Evolutionary conservation across 2,329 filamentous ascomycete genomes (phyloP).

Genomic region (Diaporthe eres): DNA sequence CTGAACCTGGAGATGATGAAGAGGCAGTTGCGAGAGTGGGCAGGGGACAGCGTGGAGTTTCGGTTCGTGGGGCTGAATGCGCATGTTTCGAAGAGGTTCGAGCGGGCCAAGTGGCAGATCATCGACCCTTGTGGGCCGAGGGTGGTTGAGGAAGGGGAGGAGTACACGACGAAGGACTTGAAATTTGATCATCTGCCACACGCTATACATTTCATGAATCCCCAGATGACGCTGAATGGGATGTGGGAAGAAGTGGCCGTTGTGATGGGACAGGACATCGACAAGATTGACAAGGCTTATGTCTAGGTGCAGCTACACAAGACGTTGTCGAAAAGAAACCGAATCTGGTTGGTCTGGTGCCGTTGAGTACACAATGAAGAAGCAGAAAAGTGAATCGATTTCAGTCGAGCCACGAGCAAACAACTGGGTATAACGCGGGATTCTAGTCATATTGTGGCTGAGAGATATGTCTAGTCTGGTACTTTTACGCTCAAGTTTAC

Average conservation of each 20-base stretch:
- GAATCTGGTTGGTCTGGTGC: neutral
- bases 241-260: constrained; percentile 27
- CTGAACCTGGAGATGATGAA: constrained; percentile 45
- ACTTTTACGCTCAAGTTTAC: neutral
- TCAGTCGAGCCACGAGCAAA: neutral
- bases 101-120: constrained; percentile 33
- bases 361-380: neutral
- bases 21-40: constrained; percentile 34
- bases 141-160: neutral
- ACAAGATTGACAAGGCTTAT: constrained; percentile 19
- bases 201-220: constrained; percentile 25
- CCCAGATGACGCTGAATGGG: constrained; percentile 8
- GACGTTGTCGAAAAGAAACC: neutral
- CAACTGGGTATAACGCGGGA: no score
- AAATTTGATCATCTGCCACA: constrained; percentile 19
- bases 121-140: constrained; percentile 7
- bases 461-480: no score
- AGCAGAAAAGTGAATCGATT: neutral
- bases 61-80: constrained; percentile 28
- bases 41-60: constrained; percentile 23
- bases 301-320: neutral
- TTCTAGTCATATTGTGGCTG: neutral
- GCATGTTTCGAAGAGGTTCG: constrained; percentile 24
- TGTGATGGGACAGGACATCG: constrained; percentile 4
- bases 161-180: constrained; percentile 16